Evolutionary conservation across 1,284 basidiomycete genomes (phyloP).

Genomic region (Malassezia nana): DNA sequence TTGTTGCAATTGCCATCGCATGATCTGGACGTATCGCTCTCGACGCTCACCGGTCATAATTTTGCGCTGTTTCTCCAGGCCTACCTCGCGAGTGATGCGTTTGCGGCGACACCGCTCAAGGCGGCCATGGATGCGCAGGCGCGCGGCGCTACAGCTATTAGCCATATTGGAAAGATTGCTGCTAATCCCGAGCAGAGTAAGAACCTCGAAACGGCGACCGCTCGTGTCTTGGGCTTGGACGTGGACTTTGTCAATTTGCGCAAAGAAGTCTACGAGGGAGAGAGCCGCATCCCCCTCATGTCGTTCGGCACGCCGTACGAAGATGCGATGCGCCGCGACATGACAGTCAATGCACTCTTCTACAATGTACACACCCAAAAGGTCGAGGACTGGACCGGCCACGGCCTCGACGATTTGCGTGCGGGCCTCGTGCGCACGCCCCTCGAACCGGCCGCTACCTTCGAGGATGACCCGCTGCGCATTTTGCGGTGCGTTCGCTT

Average conservation of each 20-base stretch:
- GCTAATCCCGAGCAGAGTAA: constrained; percentile 96
- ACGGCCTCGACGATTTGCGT: constrained; percentile 77
- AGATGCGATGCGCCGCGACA: constrained; percentile 81
- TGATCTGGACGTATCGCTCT: constrained; percentile 88
- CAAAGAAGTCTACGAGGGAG: constrained; percentile 73
- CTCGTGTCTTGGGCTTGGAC: constrained; percentile 69
- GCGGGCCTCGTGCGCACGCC: constrained; percentile 78
- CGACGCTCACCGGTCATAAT: constrained; percentile 70
- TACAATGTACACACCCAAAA: constrained; percentile 83
- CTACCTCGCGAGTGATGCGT: constrained; percentile 55
- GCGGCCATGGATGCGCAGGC: not conserved
- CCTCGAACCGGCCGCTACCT: constrained; percentile 73
- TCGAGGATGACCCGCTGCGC: constrained; percentile 84
- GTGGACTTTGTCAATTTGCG: constrained; percentile 91
- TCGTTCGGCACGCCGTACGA: constrained; percentile 82
- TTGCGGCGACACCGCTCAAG: constrained; percentile 44
- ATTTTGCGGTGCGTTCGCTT: constrained; percentile 85
- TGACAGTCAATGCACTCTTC: constrained; percentile 91
- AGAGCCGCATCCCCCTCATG: constrained; percentile 77
- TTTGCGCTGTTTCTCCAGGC: constrained; percentile 74
- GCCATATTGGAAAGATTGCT: constrained; percentile 63
- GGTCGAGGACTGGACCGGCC: constrained; percentile 77
- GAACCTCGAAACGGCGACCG: constrained; percentile 92
- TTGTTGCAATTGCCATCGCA: constrained; percentile 71
- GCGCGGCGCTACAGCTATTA: constrained; percentile 12